phyloP scores from a whole-genome alignment of 768 basidiomycete species.

The Mrakia blollopis region DNA sequence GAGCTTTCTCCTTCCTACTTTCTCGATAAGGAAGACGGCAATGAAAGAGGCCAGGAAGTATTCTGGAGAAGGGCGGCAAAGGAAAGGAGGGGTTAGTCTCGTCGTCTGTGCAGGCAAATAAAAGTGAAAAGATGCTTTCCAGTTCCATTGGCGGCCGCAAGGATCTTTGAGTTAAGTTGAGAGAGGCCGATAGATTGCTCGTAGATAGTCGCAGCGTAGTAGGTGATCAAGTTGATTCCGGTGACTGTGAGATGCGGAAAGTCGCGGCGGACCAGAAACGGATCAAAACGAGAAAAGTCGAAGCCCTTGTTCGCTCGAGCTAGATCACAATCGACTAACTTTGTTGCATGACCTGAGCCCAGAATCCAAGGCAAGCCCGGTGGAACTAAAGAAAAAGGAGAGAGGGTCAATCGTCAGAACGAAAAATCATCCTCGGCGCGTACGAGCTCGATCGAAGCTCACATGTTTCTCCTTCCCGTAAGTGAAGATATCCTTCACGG shows the following conservation, averaged over 20 bases:
- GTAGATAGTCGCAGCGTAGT: conserved; percentile 37
- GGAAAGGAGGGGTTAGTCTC: too few relatives aligned
- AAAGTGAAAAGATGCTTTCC: neutral
- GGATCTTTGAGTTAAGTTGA: conserved; percentile 57
- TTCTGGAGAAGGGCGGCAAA: neutral
- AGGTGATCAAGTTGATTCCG: conserved; percentile 51
- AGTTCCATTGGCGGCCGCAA: conserved; percentile 40
- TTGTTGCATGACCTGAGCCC: conserved; percentile 50
- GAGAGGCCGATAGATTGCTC: conserved; percentile 52
- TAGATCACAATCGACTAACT: neutral
- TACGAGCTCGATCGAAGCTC: too few relatives aligned
- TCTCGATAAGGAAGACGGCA: conserved; percentile 38
- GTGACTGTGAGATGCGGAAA: neutral
- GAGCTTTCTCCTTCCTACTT: conserved; percentile 39
- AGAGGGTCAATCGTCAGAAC: too few relatives aligned
- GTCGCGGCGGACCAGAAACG: too few relatives aligned
- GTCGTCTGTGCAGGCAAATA: too few relatives aligned
- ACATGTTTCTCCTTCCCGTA: conserved; percentile 56
- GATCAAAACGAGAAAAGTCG: too few relatives aligned
- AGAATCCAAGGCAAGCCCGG: conserved; percentile 54
- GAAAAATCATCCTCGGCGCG: too few relatives aligned
- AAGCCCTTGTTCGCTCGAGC: too few relatives aligned
- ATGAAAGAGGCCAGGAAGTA: conserved; percentile 32
- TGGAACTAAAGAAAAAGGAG: conserved; percentile 45
- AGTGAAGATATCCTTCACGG: conserved; percentile 55